Conservation (phyloP, 495 filamentous ascomycete species). For the Penicillium silybi region DNA sequence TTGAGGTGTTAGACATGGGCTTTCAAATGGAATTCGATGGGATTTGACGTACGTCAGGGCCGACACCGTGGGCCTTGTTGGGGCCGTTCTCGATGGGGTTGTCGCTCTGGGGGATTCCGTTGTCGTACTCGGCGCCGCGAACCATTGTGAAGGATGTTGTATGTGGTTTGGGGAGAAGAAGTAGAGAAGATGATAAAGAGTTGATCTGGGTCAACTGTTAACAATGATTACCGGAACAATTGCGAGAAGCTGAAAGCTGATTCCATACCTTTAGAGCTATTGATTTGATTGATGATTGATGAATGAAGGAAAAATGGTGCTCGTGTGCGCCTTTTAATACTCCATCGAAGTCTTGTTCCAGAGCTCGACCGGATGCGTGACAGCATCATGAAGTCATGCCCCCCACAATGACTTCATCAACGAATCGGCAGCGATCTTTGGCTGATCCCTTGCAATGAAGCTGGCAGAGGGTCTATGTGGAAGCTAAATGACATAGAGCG, state of each 20-base stretch:
- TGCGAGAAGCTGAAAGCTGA: background rate
- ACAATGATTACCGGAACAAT: background rate
- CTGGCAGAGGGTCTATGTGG: background rate
- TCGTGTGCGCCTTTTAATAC: background rate
- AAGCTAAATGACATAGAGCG: background rate
- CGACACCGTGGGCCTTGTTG: conserved; percentile 41
- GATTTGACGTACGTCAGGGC: conserved; percentile 29
- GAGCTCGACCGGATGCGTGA: conserved; percentile 14
- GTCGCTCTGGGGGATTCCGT: conserved; percentile 46
- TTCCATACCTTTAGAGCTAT: background rate
- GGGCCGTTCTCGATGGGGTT: conserved; percentile 46
- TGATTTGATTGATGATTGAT: background rate
- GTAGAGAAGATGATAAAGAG: background rate
- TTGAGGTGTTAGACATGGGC: background rate
- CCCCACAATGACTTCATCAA: conserved; percentile 33
- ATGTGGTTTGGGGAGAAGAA: background rate
- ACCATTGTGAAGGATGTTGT: conserved; percentile 36
- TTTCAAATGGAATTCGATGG: background rate
- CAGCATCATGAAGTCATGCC: conserved; percentile 41
- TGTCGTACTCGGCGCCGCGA: conserved; percentile 49
- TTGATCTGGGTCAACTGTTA: background rate
- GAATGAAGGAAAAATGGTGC: too few relatives aligned
- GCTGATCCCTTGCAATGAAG: background rate
- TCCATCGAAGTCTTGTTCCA: background rate
- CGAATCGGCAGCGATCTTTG: conserved; percentile 5